Evolutionary conservation across 192 early-diverging fungal species (phyloP).

Genomic region (Umbelopsis ramanniana): DNA sequence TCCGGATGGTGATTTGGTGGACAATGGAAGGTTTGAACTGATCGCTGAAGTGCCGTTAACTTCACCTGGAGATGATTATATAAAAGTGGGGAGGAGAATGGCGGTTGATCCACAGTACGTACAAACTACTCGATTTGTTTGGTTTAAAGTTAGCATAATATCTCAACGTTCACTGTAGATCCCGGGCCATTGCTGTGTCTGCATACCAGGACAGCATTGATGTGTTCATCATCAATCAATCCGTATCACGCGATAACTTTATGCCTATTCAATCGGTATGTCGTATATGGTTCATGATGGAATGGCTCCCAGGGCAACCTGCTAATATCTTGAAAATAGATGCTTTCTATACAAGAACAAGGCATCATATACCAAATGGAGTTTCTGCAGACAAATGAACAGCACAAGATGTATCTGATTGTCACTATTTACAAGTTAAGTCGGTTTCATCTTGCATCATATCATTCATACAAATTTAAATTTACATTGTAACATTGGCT

Average conservation of each 20-base stretch:
- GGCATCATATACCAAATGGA: slow-evolving; percentile 44
- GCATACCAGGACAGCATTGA: slow-evolving; percentile 37
- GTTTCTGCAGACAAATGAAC: slow-evolving; percentile 27
- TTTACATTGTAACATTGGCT: background rate
- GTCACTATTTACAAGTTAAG: slow-evolving; percentile 9
- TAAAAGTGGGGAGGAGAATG: slow-evolving; percentile 33
- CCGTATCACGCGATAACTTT: slow-evolving; percentile 26
- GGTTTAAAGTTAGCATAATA: background rate
- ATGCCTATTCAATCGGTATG: slow-evolving; percentile 29
- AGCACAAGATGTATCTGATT: slow-evolving; percentile 9
- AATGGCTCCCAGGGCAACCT: too few species aligned
- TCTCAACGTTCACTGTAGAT: slow-evolving; percentile 16
- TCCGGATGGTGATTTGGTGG: background rate
- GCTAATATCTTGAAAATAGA: slow-evolving; percentile 2
- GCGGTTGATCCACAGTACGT: slow-evolving; percentile 40
- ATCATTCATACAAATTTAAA: background rate
- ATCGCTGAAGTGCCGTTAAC: slow-evolving; percentile 25
- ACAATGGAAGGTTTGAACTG: slow-evolving; percentile 28
- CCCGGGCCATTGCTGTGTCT: slow-evolving; percentile 32
- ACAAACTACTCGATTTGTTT: background rate
- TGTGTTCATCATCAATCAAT: slow-evolving; percentile 27
- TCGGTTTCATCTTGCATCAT: slow-evolving; percentile 18
- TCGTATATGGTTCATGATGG: background rate
- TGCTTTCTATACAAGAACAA: slow-evolving; percentile 30
- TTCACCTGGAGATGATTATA: slow-evolving; percentile 27